phyloP scores from a whole-genome alignment of 2,329 filamentous ascomycete genomes.

The Claviceps citrina region DNA sequence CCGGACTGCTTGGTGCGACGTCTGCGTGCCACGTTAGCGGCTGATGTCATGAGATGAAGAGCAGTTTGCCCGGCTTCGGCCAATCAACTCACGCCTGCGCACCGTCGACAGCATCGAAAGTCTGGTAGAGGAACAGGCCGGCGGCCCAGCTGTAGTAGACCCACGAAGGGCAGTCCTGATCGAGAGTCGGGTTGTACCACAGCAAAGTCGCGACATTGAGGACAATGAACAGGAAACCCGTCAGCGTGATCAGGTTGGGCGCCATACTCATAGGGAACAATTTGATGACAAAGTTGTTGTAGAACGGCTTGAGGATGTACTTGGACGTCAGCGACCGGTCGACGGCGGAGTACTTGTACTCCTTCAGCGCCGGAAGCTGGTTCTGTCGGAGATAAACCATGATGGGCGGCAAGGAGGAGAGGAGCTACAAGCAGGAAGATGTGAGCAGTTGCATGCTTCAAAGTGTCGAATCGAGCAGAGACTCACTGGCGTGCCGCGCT shows the following conservation, averaged over 20 bases:
- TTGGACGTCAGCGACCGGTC: constrained; percentile 81
- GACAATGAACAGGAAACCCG: constrained; percentile 79
- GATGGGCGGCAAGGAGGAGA: constrained; percentile 1
- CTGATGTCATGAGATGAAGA: neutral
- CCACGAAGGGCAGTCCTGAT: constrained; percentile 87
- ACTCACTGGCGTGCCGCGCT: constrained; percentile 1
- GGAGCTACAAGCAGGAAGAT: neutral
- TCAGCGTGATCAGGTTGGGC: constrained; percentile 72
- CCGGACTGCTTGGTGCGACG: constrained; percentile 84
- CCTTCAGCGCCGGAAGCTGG: constrained; percentile 70
- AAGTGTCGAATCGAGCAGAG: neutral
- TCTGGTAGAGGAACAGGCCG: constrained; percentile 91
- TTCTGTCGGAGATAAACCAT: constrained; percentile 97
- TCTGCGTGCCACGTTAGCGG: constrained; percentile 23
- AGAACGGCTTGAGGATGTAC: constrained; percentile 95
- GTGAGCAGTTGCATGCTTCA: neutral
- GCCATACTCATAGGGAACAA: constrained; percentile 95
- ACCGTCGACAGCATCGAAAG: constrained; percentile 93
- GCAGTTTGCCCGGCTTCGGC: neutral
- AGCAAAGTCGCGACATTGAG: constrained; percentile 80
- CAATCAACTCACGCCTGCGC: constrained; percentile 61
- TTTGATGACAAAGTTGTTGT: constrained; percentile 84
- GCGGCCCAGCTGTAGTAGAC: constrained; percentile 86
- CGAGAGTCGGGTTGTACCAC: constrained; percentile 89
- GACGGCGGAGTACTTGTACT: constrained; percentile 90